Conservation (phyloP, 1,284 basidiomycete species). For the Tilletiopsis washingtonensis region DNA sequence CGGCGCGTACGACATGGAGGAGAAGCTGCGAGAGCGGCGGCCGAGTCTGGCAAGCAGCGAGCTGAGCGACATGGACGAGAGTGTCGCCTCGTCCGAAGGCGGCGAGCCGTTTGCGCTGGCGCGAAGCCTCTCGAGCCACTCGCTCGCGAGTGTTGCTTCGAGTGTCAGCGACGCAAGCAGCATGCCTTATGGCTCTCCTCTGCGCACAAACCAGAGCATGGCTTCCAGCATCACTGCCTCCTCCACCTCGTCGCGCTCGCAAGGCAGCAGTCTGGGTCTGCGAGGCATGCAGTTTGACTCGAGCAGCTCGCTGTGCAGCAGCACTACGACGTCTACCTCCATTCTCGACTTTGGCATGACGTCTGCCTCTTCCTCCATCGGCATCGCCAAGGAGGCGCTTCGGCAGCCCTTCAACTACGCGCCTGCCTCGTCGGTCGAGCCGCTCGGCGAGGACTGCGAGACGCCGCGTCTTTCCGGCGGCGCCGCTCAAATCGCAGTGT, state of each 20-base stretch:
- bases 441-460: constrained; percentile 2
- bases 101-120: constrained; percentile 5
- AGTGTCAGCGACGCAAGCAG: no score
- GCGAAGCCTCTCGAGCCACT: constrained; percentile 1
- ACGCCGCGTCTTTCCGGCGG: constrained; percentile 3
- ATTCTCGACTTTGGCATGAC: constrained; percentile 12
- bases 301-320: constrained; percentile 10
- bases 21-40: no score
- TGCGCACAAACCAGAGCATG: no score
- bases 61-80: constrained; percentile 1
- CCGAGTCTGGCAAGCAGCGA: constrained; percentile 4
- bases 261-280: no score
- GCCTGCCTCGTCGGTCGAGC: background rate
- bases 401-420: background rate
- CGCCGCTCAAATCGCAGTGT: background rate
- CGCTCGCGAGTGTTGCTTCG: background rate
- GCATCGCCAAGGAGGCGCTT: background rate
- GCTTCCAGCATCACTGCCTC: no score
- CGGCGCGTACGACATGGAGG: no score
- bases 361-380: background rate
- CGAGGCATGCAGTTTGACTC: no score
- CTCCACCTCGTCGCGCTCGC: no score
- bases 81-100: background rate
- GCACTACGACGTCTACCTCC: constrained; percentile 16
- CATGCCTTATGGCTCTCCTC: no score